Conservation (phyloP, 2,329 filamentous ascomycete genomes). For the Fusarium sp. region DNA sequence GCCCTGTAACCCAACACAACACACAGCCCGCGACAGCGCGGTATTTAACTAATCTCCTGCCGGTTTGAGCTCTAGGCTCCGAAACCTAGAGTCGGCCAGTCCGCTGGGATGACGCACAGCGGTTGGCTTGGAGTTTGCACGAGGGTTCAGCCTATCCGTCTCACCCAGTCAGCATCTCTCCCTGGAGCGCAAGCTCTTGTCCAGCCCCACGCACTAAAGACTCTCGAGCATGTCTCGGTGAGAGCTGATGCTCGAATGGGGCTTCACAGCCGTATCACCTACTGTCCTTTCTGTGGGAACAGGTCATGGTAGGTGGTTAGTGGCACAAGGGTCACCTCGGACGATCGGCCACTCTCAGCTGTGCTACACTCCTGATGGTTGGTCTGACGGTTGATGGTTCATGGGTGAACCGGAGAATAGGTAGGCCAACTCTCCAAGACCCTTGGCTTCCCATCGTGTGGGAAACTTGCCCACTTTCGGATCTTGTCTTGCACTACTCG, state of each 20-base stretch:
- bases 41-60: conserved; percentile 26
- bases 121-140: neutral
- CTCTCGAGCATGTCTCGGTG: neutral
- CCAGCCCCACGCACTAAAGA: conserved; percentile 10
- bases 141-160: conserved; percentile 5
- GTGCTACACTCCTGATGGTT: neutral
- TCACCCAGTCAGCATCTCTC: neutral
- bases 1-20: neutral
- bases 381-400: too few species aligned
- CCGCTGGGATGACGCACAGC: conserved; percentile 31
- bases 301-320: too few species aligned
- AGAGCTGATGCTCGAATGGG: conserved; percentile 18
- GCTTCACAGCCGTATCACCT: neutral
- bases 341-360: neutral
- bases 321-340: too few species aligned
- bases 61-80: conserved; percentile 27
- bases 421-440: neutral
- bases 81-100: conserved; percentile 38
- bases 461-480: conserved; percentile 18
- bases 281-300: neutral
- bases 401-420: neutral
- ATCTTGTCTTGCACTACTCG: conserved; percentile 12
- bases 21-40: neutral
- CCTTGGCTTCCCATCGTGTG: conserved; percentile 11
- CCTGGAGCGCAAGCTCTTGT: conserved; percentile 1